Conservation (phyloP, 2,329 filamentous ascomycete genomes). For the Aspergillus sp. region DNA sequence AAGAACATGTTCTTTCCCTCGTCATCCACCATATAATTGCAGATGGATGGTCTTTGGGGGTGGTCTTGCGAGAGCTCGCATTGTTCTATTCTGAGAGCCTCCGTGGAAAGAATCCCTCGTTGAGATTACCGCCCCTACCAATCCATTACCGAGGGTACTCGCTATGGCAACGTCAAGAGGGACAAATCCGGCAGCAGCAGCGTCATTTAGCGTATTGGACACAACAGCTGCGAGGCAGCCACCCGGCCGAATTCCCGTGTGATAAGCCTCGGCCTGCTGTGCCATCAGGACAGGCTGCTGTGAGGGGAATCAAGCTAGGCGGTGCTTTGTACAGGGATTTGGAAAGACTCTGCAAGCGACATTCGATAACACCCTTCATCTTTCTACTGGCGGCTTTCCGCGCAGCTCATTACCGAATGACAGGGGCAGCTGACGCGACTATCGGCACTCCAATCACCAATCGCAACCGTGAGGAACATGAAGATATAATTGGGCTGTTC, state of each 20-base stretch:
- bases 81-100: background rate
- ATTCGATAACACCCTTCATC: slow-evolving; percentile 1
- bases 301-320: background rate
- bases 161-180: slow-evolving; percentile 8
- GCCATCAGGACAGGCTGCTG: slow-evolving; percentile 2
- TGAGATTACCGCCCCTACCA: background rate
- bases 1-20: background rate
- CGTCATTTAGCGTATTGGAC: slow-evolving; percentile 11
- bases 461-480: slow-evolving; percentile 1
- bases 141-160: slow-evolving; percentile 11
- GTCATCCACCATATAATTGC: slow-evolving; percentile 11
- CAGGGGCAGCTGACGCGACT: slow-evolving; percentile 2
- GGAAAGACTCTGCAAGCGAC: background rate
- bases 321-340: background rate
- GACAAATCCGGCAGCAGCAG: background rate
- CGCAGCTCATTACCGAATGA: slow-evolving; percentile 14
- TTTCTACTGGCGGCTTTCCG: slow-evolving; percentile 6
- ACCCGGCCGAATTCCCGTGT: slow-evolving; percentile 7
- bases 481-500: slow-evolving; percentile 10
- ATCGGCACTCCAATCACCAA: slow-evolving; percentile 5
- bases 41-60: slow-evolving; percentile 10
- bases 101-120: background rate
- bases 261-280: slow-evolving; percentile 1
- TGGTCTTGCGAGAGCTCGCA: background rate
- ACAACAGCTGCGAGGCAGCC: background rate